phyloP scores from a whole-genome alignment of 2,329 filamentous ascomycete species.

The Fusarium solani-melongenae region DNA sequence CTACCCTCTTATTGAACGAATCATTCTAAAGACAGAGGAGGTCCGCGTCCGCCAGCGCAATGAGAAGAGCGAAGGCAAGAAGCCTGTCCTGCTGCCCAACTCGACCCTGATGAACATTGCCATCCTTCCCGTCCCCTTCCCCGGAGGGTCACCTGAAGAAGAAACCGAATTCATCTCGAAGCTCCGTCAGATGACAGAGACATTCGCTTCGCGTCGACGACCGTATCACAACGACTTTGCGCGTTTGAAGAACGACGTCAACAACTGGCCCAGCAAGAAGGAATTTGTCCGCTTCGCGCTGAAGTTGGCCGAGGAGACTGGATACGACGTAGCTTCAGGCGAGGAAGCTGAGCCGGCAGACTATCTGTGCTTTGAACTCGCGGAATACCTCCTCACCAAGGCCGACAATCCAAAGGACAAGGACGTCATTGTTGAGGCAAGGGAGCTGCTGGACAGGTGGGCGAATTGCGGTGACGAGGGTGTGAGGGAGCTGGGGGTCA shows the following conservation, averaged over 20 bases:
- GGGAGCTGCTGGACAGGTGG: slow-evolving; percentile 25
- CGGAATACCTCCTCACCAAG: slow-evolving; percentile 5
- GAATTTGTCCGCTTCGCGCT: slow-evolving; percentile 18
- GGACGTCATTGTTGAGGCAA: neutral
- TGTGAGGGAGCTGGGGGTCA: slow-evolving; percentile 12
- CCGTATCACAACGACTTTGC: slow-evolving; percentile 42
- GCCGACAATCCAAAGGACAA: neutral
- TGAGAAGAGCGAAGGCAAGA: neutral
- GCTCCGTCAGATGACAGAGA: slow-evolving; percentile 21
- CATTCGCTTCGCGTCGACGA: slow-evolving; percentile 14
- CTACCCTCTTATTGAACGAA: slow-evolving; percentile 31
- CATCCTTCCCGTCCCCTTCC: slow-evolving; percentile 27
- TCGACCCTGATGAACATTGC: slow-evolving; percentile 23
- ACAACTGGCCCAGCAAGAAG: neutral
- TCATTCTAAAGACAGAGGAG: slow-evolving; percentile 27
- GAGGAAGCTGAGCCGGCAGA: slow-evolving; percentile 19
- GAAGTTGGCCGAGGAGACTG: slow-evolving; percentile 3
- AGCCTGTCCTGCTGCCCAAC: slow-evolving; percentile 16
- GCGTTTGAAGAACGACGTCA: slow-evolving; percentile 20
- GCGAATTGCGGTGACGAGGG: slow-evolving; percentile 3
- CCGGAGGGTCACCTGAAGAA: neutral
- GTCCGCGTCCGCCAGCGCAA: neutral
- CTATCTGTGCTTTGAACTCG: slow-evolving; percentile 35
- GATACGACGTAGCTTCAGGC: neutral
- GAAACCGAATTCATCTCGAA: slow-evolving; percentile 7